These are phyloP conservation scores for Curvularia sp. DNA, from an alignment of 2,329 filamentous ascomycete species.

Conservation along the genomic window DNA sequence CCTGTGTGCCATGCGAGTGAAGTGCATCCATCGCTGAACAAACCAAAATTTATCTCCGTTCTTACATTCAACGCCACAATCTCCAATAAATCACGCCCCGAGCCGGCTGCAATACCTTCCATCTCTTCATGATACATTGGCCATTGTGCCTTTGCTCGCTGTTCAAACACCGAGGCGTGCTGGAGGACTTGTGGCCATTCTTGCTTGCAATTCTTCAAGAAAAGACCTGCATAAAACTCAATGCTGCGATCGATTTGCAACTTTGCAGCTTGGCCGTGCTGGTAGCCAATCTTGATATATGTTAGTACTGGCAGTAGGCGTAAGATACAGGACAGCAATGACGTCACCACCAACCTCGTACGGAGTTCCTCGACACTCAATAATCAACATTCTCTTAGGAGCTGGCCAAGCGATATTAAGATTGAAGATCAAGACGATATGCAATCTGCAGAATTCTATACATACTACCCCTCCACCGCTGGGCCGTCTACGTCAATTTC, in stretches of 20 bases:
- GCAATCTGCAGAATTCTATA: not conserved
- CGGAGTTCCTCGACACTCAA: conserved; percentile 53
- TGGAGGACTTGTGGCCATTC: conserved; percentile 56
- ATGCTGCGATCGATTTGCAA: conserved; percentile 54
- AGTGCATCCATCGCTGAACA: conserved; percentile 66
- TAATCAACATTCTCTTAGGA: conserved; percentile 45
- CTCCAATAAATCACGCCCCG: conserved; percentile 55
- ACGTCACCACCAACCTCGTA: conserved; percentile 49
- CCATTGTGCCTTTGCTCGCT: conserved; percentile 53
- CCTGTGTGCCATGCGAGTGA: conserved; percentile 56
- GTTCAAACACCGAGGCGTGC: conserved; percentile 57
- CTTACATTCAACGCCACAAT: conserved; percentile 66
- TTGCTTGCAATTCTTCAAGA: conserved; percentile 56
- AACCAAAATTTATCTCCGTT: conserved; percentile 64
- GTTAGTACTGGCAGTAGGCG: not conserved
- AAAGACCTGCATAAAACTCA: conserved; percentile 57
- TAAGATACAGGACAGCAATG: conserved; percentile 5
- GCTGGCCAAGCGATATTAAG: not conserved
- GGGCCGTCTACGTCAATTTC: not conserved
- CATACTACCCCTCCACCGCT: not conserved
- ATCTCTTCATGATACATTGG: conserved; percentile 56
- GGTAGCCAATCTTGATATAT: conserved; percentile 55
- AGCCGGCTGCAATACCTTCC: conserved; percentile 61
- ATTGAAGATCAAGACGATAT: not conserved
- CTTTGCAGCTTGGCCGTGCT: conserved; percentile 54